Conservation (phyloP, 345 rosid species). For the Lepidium sativum region DNA sequence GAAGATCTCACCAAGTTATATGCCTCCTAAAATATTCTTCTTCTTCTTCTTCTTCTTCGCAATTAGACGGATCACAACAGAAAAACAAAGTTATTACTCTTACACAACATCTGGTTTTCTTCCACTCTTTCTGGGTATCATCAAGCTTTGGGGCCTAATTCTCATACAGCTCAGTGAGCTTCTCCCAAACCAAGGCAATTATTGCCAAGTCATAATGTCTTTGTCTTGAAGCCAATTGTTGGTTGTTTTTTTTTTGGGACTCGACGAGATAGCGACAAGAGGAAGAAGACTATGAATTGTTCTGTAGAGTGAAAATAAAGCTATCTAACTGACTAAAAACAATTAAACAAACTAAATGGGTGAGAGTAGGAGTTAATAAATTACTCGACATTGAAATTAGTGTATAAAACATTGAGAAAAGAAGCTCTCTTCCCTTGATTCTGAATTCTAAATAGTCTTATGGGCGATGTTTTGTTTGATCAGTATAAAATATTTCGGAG, state of each 20-base stretch:
- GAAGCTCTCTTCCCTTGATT: too few species aligned
- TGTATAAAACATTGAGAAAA: background rate
- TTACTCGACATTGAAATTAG: background rate
- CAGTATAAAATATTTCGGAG: too few species aligned
- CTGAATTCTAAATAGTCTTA: too few species aligned
- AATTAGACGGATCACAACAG: background rate
- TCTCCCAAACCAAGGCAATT: background rate
- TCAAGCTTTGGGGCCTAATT: background rate
- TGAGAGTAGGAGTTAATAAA: background rate
- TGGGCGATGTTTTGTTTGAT: too few species aligned
- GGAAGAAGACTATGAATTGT: background rate
- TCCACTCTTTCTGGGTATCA: too few species aligned
- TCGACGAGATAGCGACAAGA: constrained; percentile 5
- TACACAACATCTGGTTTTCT: background rate
- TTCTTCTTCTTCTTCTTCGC: background rate
- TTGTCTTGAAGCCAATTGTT: too few species aligned
- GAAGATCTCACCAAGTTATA: constrained; percentile 70
- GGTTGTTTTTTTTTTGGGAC: background rate
- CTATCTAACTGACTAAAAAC: constrained; percentile 4
- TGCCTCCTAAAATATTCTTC: constrained; percentile 24
- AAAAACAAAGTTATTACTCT: background rate
- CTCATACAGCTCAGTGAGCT: background rate
- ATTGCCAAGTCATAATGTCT: background rate
- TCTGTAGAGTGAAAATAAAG: constrained; percentile 17
- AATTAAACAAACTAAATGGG: background rate